These are phyloP conservation scores for Ophiocordyceps camponoti-floridani DNA, from an alignment of 2,329 filamentous ascomycete species.

Conservation along the genomic window DNA sequence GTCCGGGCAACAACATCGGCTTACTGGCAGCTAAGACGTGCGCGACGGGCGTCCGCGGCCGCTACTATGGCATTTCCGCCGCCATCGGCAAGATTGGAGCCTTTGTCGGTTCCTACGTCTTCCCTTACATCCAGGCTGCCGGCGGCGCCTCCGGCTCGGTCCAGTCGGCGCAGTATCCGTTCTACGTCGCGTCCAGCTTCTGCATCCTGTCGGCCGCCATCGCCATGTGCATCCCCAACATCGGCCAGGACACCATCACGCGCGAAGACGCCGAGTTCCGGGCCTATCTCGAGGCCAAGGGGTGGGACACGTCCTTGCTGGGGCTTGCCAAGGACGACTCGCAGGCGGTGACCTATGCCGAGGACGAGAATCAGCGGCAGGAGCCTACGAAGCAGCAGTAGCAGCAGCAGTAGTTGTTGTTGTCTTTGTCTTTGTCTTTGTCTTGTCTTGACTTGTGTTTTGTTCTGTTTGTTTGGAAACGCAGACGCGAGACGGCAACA, in stretches of 20 bases:
- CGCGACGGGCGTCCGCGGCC: constrained; percentile 70
- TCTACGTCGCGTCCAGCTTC: constrained; percentile 65
- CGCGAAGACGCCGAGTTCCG: constrained; percentile 62
- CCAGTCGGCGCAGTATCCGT: constrained; percentile 64
- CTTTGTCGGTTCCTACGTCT: constrained; percentile 73
- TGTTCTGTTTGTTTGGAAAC: too few species aligned
- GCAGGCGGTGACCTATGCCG: neutral
- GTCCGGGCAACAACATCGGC: constrained; percentile 83
- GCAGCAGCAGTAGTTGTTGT: neutral
- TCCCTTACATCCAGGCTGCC: constrained; percentile 51
- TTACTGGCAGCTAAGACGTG: constrained; percentile 74
- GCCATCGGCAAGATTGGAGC: constrained; percentile 62
- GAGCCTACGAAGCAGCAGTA: neutral
- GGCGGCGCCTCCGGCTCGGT: constrained; percentile 29
- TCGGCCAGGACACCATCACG: constrained; percentile 74
- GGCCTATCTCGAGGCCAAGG: constrained; percentile 51
- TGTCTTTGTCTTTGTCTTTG: neutral
- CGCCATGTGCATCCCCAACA: constrained; percentile 50
- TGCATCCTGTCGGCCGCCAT: constrained; percentile 54
- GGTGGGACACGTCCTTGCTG: constrained; percentile 51
- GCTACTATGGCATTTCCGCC: constrained; percentile 53
- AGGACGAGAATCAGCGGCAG: neutral
- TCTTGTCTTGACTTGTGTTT: too few species aligned
- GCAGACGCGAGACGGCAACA: too few species aligned
- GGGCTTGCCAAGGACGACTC: constrained; percentile 11